Percentiles rank a stretch among this genome's conserved stretches.
These are phyloP conservation scores for Lindgomyces ingoldianus DNA, from an alignment of 495 filamentous ascomycete species.

Conservation along the genomic window DNA sequence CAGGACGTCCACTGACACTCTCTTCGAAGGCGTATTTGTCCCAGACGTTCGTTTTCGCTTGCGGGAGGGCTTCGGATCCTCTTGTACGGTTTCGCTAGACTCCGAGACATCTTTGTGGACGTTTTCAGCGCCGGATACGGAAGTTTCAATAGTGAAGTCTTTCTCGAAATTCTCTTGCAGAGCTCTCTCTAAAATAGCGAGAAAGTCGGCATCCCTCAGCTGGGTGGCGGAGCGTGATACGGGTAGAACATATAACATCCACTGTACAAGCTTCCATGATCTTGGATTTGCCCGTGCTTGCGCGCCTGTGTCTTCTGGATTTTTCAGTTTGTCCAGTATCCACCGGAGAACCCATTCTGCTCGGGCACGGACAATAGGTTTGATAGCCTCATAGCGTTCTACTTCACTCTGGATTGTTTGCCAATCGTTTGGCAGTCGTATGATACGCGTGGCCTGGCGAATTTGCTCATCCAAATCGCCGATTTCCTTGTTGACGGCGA, in stretches of 20 bases:
- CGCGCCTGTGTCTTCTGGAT: conserved; percentile 33
- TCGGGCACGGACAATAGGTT: conserved; percentile 46
- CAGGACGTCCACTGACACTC: not conserved
- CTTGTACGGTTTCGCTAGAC: conserved; percentile 29
- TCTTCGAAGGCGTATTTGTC: conserved; percentile 15
- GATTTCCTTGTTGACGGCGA: conserved; percentile 29
- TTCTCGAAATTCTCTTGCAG: conserved; percentile 32
- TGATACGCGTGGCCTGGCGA: conserved; percentile 29
- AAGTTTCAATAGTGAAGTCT: not conserved
- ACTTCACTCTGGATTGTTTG: conserved; percentile 18
- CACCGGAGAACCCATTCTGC: conserved; percentile 69
- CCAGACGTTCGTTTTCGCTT: conserved; percentile 32
- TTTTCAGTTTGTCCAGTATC: conserved; percentile 63
- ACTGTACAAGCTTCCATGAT: conserved; percentile 35
- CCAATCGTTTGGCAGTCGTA: conserved; percentile 39
- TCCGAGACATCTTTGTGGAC: conserved; percentile 5
- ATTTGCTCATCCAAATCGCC: conserved; percentile 34
- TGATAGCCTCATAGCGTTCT: conserved; percentile 37
- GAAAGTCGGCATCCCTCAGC: conserved; percentile 25
- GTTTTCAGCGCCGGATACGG: not conserved
- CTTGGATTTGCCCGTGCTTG: conserved; percentile 30
- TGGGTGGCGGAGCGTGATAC: conserved; percentile 29
- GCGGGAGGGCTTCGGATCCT: conserved; percentile 20
- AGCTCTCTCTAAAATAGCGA: conserved; percentile 30
- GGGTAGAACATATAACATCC: conserved; percentile 30